phyloP scores from a whole-genome alignment of 2,329 filamentous ascomycete species.

The Aschersonia sp. region DNA sequence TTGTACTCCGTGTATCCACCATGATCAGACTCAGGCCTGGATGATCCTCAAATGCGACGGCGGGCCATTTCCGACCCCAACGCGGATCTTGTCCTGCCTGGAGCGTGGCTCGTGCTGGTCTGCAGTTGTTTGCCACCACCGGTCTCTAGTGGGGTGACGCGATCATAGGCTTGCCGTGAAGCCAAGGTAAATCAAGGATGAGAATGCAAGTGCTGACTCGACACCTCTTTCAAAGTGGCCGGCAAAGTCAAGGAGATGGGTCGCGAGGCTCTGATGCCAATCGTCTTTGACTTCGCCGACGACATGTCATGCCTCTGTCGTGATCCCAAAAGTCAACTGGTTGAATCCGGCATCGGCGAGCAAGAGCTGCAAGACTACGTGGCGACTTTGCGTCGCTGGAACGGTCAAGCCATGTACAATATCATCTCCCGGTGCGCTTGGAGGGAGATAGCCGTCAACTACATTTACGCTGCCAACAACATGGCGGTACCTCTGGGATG shows the following conservation, averaged over 20 bases:
- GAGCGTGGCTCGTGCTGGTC: too few relatives aligned
- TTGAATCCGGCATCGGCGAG: neutral
- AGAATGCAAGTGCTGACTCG: too few relatives aligned
- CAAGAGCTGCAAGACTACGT: neutral
- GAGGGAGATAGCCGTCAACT: constrained; percentile 1
- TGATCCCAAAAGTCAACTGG: neutral
- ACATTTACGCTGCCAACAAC: neutral
- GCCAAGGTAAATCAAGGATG: too few relatives aligned
- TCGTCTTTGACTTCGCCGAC: constrained; percentile 2
- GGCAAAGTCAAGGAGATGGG: constrained; percentile 4
- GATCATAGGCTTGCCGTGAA: too few relatives aligned
- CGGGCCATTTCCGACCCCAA: too few relatives aligned
- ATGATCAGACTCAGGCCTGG: too few relatives aligned
- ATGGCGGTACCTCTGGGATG: neutral
- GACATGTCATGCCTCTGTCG: constrained; percentile 1
- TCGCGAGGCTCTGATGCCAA: constrained; percentile 1
- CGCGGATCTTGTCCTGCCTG: too few relatives aligned
- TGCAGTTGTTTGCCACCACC: too few relatives aligned
- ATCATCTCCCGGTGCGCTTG: neutral
- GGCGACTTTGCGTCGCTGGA: neutral
- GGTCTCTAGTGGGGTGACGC: too few relatives aligned
- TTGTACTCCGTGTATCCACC: too few relatives aligned
- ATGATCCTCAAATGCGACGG: too few relatives aligned
- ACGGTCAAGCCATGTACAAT: constrained; percentile 1
- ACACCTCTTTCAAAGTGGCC: too few relatives aligned